These are phyloP conservation scores for Eucalyptus pumila DNA, from an alignment of 345 rosid species.

Conservation along the genomic window DNA sequence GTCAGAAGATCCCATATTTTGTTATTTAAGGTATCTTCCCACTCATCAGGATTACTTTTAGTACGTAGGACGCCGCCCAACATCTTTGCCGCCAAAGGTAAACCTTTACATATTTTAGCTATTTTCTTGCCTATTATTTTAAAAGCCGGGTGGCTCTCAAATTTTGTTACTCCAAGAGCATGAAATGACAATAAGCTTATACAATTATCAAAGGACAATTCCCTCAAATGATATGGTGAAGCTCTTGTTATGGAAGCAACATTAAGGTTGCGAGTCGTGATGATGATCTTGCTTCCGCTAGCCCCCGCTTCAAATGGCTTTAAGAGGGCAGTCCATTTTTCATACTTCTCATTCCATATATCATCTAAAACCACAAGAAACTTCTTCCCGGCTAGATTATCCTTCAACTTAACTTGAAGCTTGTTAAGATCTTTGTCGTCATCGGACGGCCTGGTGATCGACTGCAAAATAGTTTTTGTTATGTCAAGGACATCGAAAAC, in stretches of 20 bases:
- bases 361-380: too few species aligned
- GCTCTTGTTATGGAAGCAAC: not conserved
- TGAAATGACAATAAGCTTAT: not conserved
- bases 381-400: too few species aligned
- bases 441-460: rapidly evolving
- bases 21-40: not conserved
- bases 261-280: not conserved
- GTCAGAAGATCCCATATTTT: not conserved
- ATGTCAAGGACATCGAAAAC: not conserved
- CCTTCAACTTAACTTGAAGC: too few species aligned
- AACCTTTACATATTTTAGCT: not conserved
- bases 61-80: not conserved
- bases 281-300: not conserved
- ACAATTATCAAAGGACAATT: not conserved
- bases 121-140: not conserved
- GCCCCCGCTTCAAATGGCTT: not conserved
- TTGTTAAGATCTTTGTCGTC: too few species aligned
- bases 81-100: not conserved
- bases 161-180: not conserved
- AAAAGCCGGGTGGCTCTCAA: not conserved
- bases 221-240: not conserved
- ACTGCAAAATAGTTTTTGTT: not conserved
- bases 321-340: not conserved
- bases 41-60: not conserved
- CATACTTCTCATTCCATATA: too few species aligned